These are phyloP conservation scores for Picocystis sp. DNA, from an alignment of 163 green algal genomes.

Conservation along the genomic window DNA sequence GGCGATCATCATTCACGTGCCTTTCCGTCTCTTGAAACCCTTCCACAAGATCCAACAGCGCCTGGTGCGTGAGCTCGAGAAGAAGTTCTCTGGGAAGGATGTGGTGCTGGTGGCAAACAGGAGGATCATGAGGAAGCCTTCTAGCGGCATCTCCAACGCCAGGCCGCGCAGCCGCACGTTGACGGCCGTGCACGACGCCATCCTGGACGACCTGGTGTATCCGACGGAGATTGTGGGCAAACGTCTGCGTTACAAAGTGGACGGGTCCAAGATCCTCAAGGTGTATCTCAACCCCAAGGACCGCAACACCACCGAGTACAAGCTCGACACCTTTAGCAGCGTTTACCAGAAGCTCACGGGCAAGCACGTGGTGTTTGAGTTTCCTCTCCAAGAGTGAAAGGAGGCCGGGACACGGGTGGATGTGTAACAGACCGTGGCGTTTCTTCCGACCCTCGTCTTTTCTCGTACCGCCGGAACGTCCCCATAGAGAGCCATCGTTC, in stretches of 20 bases:
- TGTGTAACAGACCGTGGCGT: too few species aligned
- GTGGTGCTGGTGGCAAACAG: conserved; percentile 57
- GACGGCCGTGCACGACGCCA: conserved; percentile 77
- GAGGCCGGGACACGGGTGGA: too few species aligned
- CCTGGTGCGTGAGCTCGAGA: conserved; percentile 97
- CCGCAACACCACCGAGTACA: conserved; percentile 95
- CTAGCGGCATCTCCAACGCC: conserved; percentile 36
- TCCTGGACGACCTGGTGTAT: conserved; percentile 93
- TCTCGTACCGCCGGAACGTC: too few species aligned
- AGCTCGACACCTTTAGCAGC: conserved; percentile 89
- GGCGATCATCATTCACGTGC: conserved; percentile 92
- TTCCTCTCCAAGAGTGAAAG: conserved; percentile 50
- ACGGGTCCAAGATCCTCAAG: conserved; percentile 76
- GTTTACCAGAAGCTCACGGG: conserved; percentile 99
- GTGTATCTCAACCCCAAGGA: conserved; percentile 98
- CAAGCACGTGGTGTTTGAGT: conserved; percentile 96
- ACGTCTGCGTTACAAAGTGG: conserved; percentile 79
- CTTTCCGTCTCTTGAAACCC: conserved; percentile 86
- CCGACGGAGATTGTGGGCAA: conserved; percentile 99
- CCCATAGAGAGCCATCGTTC: too few species aligned
- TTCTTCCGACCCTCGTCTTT: too few species aligned
- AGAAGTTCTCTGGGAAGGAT: conserved; percentile 96
- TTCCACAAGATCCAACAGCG: conserved; percentile 97
- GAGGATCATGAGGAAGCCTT: conserved; percentile 75
- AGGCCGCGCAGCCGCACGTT: conserved; percentile 80